Base-by-base conservation (phyloP, 2,329 filamentous ascomycete genomes). In the Fusarium sp. region DNA sequence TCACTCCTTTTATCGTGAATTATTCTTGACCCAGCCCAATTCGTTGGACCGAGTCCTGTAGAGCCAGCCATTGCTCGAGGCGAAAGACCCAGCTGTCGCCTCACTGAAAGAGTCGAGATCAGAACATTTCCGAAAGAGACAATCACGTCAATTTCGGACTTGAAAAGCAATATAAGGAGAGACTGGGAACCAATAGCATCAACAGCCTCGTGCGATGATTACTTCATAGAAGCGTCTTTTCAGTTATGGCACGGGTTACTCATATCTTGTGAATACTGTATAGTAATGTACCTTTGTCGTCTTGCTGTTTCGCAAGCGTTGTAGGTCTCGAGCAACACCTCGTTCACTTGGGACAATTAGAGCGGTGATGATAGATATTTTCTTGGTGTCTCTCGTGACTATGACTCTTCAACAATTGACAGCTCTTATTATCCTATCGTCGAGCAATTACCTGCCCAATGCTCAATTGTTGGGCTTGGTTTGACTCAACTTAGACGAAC, bases 11-110 rank as follows among this genome's bases (percentile, higher is more conserved):
- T 25, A 25, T 25, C 23, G 23, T 25, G 23, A 25, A 18, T 20
- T 11, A 12, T 11, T 14, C 23, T 23, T 40, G n/a, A 65, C 34
- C 30, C 14, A 5, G 30, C 30, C 14, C 30, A 32, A 32, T 32
- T 16, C 7, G 30, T 32, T 16, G 30, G 14, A 32, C 14, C 14
- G 14, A 32, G 30, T 32, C 14, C 16, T 32, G 30, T 32, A 32
- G 30, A 32, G 55, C 69, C 63, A 72, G 62, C 66, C 62, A 25
- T 70, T 70, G 6, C 34, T 54, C 41, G 16, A 64, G 69, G 69
- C 69, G 62, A 54, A 45, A 32, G 50, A 48, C 54, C 48, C 32
- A 66, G 34, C 25, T 46, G 47, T 66, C 67, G 70, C 69, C 70
- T 72, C 67, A 71, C 63, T 61, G 21, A 66, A 54, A 21, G 59